phyloP scores from a whole-genome alignment of 108 stramenopile genomes.

The Cyclotella baltica region DNA sequence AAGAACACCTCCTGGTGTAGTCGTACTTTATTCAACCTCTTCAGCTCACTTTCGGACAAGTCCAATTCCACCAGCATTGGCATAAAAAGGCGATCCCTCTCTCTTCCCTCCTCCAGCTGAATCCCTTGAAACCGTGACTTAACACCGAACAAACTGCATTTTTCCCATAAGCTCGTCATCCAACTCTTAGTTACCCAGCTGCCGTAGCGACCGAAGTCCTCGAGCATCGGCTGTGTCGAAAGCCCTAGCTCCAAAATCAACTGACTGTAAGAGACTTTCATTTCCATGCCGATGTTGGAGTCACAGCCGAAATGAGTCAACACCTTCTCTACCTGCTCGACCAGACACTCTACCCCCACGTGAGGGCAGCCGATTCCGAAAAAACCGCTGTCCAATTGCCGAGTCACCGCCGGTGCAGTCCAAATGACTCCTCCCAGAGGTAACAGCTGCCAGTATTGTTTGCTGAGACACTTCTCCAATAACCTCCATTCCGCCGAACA shows the following conservation, averaged over 20 bases:
- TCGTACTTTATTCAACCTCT: not conserved
- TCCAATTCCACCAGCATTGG: not conserved
- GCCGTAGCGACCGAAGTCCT: not conserved
- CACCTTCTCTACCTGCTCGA: no score
- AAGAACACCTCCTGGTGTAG: not conserved
- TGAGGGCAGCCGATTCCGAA: not conserved
- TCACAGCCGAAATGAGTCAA: no score
- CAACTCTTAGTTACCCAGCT: no score
- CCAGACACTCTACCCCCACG: no score
- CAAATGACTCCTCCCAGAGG: constrained; percentile 7
- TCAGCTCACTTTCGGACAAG: not conserved
- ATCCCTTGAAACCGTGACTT: not conserved
- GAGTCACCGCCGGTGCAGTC: not conserved
- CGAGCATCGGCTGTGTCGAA: not conserved
- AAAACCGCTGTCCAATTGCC: constrained; percentile 11
- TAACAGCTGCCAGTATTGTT: constrained; percentile 3
- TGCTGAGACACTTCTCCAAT: not conserved
- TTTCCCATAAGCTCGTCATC: constrained; percentile 19
- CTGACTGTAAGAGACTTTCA: not conserved
- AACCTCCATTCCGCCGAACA: not conserved
- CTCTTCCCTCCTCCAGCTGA: no score
- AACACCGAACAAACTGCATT: not conserved
- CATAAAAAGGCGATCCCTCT: constrained; percentile 18
- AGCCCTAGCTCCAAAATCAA: constrained; percentile 1
- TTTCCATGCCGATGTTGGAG: no score